phyloP scores from a whole-genome alignment of 345 rosid genomes.

The Adansonia digitata region DNA sequence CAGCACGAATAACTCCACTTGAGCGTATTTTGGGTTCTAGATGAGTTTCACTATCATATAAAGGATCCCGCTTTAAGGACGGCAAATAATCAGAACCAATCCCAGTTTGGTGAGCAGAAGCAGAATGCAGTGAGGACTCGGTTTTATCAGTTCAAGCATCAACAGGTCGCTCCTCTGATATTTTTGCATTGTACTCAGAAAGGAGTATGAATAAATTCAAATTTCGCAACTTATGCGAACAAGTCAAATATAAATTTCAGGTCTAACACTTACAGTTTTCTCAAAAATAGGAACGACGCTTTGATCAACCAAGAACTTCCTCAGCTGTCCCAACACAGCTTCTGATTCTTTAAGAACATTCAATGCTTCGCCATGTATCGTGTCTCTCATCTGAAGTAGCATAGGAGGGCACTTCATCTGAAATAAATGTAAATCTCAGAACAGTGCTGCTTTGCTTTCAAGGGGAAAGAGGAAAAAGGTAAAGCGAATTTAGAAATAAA shows the following conservation, averaged over 20 bases:
- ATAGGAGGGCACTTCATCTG: conserved; percentile 32
- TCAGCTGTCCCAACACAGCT: conserved; percentile 29
- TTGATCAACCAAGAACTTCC: conserved; percentile 38
- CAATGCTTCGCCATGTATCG: conserved; percentile 31
- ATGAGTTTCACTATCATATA: conserved; percentile 26
- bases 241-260: background rate
- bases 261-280: conserved; percentile 27
- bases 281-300: conserved; percentile 37
- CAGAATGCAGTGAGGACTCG: conserved; percentile 18
- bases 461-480: background rate
- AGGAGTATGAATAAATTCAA: background rate
- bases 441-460: background rate
- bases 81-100: conserved; percentile 29
- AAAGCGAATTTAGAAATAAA: background rate
- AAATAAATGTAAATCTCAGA: background rate
- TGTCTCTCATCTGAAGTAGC: conserved; percentile 34
- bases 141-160: conserved; percentile 23
- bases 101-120: conserved; percentile 21
- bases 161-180: conserved; percentile 28
- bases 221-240: background rate
- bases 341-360: conserved; percentile 30
- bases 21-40: conserved; percentile 28
- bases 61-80: conserved; percentile 40
- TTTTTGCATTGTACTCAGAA: conserved; percentile 26
- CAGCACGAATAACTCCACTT: conserved; percentile 22